Evolutionary conservation across 2,329 filamentous ascomycete species (phyloP), one percentile per base, ranked within the genome.

Genomic region (Cladosporium sp.): DNA sequence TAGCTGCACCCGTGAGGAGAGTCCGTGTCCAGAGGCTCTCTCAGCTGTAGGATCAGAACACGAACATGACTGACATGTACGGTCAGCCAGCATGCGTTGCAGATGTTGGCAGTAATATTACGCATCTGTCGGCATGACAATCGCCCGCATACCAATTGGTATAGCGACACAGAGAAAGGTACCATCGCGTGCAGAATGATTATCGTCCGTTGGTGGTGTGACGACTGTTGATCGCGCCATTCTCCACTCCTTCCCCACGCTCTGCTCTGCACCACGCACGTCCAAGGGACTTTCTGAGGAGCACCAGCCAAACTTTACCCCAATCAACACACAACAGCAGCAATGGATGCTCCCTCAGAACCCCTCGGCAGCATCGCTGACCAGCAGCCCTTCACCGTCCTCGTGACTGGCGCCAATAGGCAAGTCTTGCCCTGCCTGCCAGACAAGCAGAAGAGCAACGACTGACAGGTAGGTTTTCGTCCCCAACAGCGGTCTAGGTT

Each of bases 341-440:
- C 19, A 25, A 55, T 55, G 52, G 39, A 55, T 4, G 52, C 52
- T 13, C 32, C 32, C 39, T 45, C 52, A 17, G 32, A 47, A 4
- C 20, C 19, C 17, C 39, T 55, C 52, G 22, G 42, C 22, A 55
- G 20, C 32, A 32, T 55, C 32, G 40, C 52, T 25, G 52, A 55
- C 34, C 52, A 55, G 15, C 37, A 47, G 7, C 64, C 61, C 5
- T 78, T 76, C 61, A 76, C 78, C 69, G 84, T 90, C 8, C 78
- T 96, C 37, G 83, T 96, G 39, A 96, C 91, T 0, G 91, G 91
- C 54, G 89, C 90, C 35, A 96, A 95, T 74, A 92, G 90, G 91
- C 92, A 80, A 58, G 68, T 47, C 24, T 15, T 12, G 39, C 28
- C 52, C 40, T 55, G 40, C 22, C 51, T 45, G 24, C 37, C 17